Percentiles rank a stretch among this genome's conserved stretches.
These are phyloP conservation scores for Melastoma malabathricum DNA, from an alignment of 345 rosid genomes.

Conservation along the genomic window DNA sequence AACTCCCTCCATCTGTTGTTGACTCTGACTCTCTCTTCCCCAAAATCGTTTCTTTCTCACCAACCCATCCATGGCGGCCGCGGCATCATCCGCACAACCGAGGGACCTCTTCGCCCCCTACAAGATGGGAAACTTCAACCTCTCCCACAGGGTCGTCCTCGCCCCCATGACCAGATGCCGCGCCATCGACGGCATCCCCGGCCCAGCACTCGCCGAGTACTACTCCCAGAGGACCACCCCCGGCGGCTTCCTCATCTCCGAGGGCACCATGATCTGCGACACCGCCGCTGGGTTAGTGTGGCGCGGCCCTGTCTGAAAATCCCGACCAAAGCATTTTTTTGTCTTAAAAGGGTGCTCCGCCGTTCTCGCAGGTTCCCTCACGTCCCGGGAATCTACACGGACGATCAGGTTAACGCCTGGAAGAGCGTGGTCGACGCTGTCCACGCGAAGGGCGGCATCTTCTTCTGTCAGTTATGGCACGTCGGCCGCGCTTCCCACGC, in stretches of 20 bases:
- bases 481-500: slow-evolving; percentile 91
- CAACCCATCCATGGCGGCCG: too few relatives aligned
- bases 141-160: slow-evolving; percentile 87
- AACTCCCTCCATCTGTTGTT: too few relatives aligned
- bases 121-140: slow-evolving; percentile 66
- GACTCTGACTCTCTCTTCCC: too few relatives aligned
- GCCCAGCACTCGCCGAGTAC: slow-evolving; percentile 61
- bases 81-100: too few relatives aligned
- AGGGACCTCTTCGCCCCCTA: slow-evolving; percentile 50
- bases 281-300: slow-evolving; percentile 58
- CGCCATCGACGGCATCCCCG: slow-evolving; percentile 64
- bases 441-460: slow-evolving; percentile 69
- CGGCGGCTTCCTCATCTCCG: slow-evolving; percentile 74
- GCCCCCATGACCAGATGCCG: slow-evolving; percentile 97
- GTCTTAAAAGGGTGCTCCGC: too few relatives aligned
- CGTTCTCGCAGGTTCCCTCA: slow-evolving; percentile 61
- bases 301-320: too few relatives aligned
- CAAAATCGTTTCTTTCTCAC: too few relatives aligned
- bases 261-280: slow-evolving; percentile 64
- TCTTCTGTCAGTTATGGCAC: slow-evolving; percentile 95
- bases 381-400: slow-evolving; percentile 77
- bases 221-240: slow-evolving; percentile 80
- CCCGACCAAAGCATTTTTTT: not conserved
- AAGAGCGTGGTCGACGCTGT: slow-evolving; percentile 64
- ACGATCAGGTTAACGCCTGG: slow-evolving; percentile 88